A percentile compares a stretch with the other conserved stretches of the same genome.
Evolutionary conservation across 2,329 filamentous ascomycete genomes (phyloP).

Genomic region (Davidsoniella neocaledoniae): DNA sequence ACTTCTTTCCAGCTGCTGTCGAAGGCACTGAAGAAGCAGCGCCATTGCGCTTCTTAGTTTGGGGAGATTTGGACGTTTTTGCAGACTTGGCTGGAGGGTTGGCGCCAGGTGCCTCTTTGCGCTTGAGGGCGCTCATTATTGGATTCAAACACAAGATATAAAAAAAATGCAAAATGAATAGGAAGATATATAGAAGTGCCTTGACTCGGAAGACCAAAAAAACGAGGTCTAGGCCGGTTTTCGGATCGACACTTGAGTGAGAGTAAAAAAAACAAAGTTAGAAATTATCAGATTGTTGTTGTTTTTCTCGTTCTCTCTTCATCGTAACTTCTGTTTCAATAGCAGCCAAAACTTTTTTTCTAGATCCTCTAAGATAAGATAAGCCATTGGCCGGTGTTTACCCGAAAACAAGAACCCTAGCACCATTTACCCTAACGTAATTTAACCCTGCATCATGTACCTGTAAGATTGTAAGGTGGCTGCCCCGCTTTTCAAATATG

Average conservation of each 20-base stretch:
- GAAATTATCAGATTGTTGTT: not conserved
- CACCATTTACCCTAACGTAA: too few species aligned
- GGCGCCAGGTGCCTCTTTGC: slow-evolving; percentile 39
- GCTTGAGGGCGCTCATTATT: slow-evolving; percentile 39
- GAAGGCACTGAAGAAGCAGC: slow-evolving; percentile 4
- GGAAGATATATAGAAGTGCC: not conserved
- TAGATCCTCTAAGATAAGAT: slow-evolving; percentile 12
- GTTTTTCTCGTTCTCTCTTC: too few species aligned
- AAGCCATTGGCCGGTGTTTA: slow-evolving; percentile 1
- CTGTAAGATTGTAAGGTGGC: too few species aligned
- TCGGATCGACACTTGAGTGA: slow-evolving; percentile 5
- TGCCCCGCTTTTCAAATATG: too few species aligned
- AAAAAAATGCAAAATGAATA: slow-evolving; percentile 10
- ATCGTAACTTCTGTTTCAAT: not conserved
- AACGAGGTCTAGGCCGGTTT: not conserved
- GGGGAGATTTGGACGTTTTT: slow-evolving; percentile 28
- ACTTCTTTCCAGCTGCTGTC: slow-evolving; percentile 14
- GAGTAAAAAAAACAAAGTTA: not conserved
- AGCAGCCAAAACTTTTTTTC: not conserved
- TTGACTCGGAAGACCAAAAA: slow-evolving; percentile 5
- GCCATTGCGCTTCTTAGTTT: slow-evolving; percentile 30
- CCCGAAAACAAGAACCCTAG: not conserved
- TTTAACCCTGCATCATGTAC: too few species aligned
- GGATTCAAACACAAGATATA: slow-evolving; percentile 7
- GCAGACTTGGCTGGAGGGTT: slow-evolving; percentile 31